Conservation (phyloP, 2,329 filamentous ascomycete genomes). For the Colletotrichum orbiculare region DNA sequence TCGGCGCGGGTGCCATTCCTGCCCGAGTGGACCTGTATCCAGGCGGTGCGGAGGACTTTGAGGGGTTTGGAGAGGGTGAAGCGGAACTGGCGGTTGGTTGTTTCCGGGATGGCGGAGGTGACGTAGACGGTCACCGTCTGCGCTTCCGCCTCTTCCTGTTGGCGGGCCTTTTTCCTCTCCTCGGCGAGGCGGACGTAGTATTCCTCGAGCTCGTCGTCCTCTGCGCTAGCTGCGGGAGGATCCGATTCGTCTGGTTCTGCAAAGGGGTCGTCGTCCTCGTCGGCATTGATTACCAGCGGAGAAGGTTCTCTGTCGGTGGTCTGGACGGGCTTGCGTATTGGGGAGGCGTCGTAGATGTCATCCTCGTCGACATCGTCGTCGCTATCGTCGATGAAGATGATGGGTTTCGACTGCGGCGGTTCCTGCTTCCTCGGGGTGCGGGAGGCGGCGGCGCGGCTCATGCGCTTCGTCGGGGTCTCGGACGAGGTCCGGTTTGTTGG, state of each 20-base stretch:
- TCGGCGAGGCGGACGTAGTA: constrained; percentile 56
- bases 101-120: constrained; percentile 71
- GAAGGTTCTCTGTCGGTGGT: constrained; percentile 18
- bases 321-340: constrained; percentile 25
- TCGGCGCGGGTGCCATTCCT: constrained; percentile 50
- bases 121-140: constrained; percentile 55
- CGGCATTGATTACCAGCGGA: constrained; percentile 38
- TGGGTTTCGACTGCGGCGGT: constrained; percentile 19
- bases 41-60: constrained; percentile 73
- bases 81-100: constrained; percentile 67
- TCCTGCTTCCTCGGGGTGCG: constrained; percentile 35
- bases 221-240: constrained; percentile 18
- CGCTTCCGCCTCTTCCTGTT: constrained; percentile 25
- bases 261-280: constrained; percentile 41
- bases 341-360: constrained; percentile 34
- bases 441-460: constrained; percentile 23
- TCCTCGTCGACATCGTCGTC: constrained; percentile 36
- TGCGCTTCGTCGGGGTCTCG: constrained; percentile 31
- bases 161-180: constrained; percentile 41
- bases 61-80: constrained; percentile 76
- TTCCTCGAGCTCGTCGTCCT: constrained; percentile 56
- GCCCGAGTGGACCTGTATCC: constrained; percentile 71
- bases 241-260: constrained; percentile 2
- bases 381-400: constrained; percentile 40
- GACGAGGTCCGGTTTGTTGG: constrained; percentile 9